phyloP scores from a whole-genome alignment of 306 rosid genomes.

The Corylus avellana region DNA sequence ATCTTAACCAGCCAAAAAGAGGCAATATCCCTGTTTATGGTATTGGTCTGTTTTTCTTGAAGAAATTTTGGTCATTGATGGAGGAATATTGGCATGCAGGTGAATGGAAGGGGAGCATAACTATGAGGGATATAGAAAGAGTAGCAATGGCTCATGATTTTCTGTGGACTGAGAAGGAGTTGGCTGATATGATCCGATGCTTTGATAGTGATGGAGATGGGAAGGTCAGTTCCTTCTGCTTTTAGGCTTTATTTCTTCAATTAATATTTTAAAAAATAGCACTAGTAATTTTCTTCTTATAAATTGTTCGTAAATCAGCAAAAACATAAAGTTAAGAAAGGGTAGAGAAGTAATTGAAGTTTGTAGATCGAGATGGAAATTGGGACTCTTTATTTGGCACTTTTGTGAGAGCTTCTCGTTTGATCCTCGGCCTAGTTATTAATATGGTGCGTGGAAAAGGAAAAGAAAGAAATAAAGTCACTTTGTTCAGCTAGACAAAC shows the following conservation, averaged over 20 bases:
- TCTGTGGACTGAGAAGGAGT: constrained; percentile 69
- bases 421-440: neutral
- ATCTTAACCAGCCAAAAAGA: constrained; percentile 13
- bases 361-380: neutral
- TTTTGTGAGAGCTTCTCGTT: neutral
- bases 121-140: constrained; percentile 56
- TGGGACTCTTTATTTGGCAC: neutral
- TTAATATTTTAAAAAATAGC: neutral
- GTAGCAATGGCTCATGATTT: constrained; percentile 80
- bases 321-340: neutral
- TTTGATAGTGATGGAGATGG: constrained; percentile 82
- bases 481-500: no score
- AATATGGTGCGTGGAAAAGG: neutral
- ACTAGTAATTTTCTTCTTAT: neutral
- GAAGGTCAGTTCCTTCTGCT: constrained; percentile 47
- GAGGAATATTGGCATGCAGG: constrained; percentile 48
- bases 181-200: constrained; percentile 70
- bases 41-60: constrained; percentile 6
- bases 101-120: constrained; percentile 62
- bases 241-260: neutral
- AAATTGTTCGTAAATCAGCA: neutral
- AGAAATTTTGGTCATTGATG: constrained; percentile 25
- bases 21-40: neutral
- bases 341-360: neutral
- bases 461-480: neutral